Conservation (phyloP, 2,329 filamentous ascomycete genomes). For the Chaetomium sp. region DNA sequence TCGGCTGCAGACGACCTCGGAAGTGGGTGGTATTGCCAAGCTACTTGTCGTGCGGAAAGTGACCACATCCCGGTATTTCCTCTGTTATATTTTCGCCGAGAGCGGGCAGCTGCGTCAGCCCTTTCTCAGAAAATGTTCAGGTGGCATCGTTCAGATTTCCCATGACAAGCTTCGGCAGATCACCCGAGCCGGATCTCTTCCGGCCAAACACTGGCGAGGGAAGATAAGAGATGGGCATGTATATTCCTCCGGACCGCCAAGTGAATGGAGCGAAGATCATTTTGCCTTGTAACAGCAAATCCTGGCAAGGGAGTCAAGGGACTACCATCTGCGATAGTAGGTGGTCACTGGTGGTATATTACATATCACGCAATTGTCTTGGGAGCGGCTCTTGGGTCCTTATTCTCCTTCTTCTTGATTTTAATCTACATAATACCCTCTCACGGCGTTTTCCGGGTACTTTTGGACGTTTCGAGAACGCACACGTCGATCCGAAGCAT, state of each 20-base stretch:
- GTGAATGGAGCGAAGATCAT: neutral
- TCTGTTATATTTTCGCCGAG: neutral
- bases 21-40: neutral
- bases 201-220: neutral
- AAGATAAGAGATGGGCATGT: neutral
- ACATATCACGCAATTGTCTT: neutral
- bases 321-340: neutral
- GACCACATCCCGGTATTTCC: neutral
- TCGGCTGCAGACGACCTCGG: neutral
- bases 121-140: neutral
- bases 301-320: neutral
- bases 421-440: neutral
- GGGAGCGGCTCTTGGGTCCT: neutral
- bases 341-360: slow-evolving; percentile 6
- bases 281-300: neutral
- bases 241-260: neutral
- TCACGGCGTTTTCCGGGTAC: neutral
- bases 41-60: neutral
- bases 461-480: neutral
- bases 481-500: neutral
- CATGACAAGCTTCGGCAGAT: slow-evolving; percentile 13
- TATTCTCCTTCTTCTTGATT: neutral
- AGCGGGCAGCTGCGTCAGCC: neutral
- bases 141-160: neutral
- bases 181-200: slow-evolving; percentile 7